phyloP scores from a whole-genome alignment of 441 rosid genomes.

The Gossypium schwendimanii region DNA sequence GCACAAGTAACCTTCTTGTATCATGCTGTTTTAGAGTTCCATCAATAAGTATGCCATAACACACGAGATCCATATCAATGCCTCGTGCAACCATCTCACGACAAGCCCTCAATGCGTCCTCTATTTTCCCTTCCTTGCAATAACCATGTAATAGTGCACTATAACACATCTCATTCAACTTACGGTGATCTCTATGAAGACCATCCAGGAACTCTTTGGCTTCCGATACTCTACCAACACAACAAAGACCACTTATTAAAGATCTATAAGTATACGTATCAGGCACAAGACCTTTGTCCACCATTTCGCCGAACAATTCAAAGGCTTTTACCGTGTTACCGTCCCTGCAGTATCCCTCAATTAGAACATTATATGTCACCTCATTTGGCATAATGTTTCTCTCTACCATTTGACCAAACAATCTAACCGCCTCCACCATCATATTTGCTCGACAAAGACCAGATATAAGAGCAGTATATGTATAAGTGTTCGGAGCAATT shows the following conservation, averaged over 20 bases:
- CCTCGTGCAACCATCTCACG: conserved; percentile 69
- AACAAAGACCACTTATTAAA: conserved; percentile 69
- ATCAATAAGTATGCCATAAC: conserved; percentile 70
- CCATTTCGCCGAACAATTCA: conserved; percentile 60
- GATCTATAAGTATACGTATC: conserved; percentile 81
- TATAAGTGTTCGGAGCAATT: conserved; percentile 52
- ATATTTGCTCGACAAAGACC: conserved; percentile 54
- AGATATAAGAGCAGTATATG: conserved; percentile 62
- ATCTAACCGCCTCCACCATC: conserved; percentile 47
- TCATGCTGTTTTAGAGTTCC: conserved; percentile 61
- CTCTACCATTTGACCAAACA: conserved; percentile 58
- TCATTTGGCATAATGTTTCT: conserved; percentile 53
- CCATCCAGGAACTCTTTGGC: conserved; percentile 66
- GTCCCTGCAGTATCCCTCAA: conserved; percentile 59
- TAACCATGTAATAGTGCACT: conserved; percentile 67
- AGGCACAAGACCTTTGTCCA: conserved; percentile 55
- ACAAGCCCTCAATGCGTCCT: conserved; percentile 55
- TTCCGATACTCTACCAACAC: conserved; percentile 49
- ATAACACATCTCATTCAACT: conserved; percentile 78
- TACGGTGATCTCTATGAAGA: conserved; percentile 45
- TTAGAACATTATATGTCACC: conserved; percentile 78
- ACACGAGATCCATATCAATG: conserved; percentile 21
- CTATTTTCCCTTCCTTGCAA: conserved; percentile 69
- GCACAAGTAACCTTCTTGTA: conserved; percentile 33
- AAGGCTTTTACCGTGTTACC: conserved; percentile 58